Conservation (phyloP, 1,139 yeast species). For the Taiozyma sp. region DNA sequence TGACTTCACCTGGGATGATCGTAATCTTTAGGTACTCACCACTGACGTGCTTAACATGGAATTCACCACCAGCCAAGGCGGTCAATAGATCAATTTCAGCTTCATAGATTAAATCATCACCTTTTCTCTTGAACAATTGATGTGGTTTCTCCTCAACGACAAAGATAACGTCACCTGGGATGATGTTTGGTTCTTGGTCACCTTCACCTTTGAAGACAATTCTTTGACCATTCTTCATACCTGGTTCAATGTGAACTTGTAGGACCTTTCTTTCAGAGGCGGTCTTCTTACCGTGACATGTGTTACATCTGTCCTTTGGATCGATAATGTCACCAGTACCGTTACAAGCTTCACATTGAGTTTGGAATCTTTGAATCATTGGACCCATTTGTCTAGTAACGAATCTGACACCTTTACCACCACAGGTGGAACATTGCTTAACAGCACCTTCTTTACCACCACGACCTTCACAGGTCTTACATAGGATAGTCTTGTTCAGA, state of each 20-base stretch:
- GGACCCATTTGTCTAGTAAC: slow-evolving; percentile 99
- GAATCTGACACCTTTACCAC: slow-evolving; percentile 87
- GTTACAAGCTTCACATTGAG: slow-evolving; percentile 86
- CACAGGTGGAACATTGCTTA: slow-evolving; percentile 80
- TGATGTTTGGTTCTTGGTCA: slow-evolving; percentile 92
- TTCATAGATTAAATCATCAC: slow-evolving; percentile 80
- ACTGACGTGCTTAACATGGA: slow-evolving; percentile 79
- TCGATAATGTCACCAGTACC: slow-evolving; percentile 91
- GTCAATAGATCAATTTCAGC: slow-evolving; percentile 88
- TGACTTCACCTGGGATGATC: slow-evolving; percentile 88
- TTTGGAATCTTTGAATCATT: slow-evolving; percentile 96
- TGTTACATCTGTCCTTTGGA: slow-evolving; percentile 83
- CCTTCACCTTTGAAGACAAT: slow-evolving; percentile 93
- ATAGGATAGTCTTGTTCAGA: slow-evolving; percentile 82
- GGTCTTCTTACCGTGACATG: slow-evolving; percentile 88
- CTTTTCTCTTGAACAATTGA: slow-evolving; percentile 76
- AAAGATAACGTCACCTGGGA: slow-evolving; percentile 95
- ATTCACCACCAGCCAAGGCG: slow-evolving; percentile 93
- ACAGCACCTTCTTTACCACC: slow-evolving; percentile 96
- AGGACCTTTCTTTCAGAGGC: slow-evolving; percentile 84
- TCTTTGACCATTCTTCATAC: slow-evolving; percentile 94
- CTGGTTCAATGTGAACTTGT: slow-evolving; percentile 94
- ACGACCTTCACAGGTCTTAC: slow-evolving; percentile 86
- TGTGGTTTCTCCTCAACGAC: slow-evolving; percentile 88
- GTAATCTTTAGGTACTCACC: slow-evolving; percentile 84